Evolutionary conservation across 164 flowering plant genomes (phyloP).

Genomic region (Nymphaea colorata): DNA sequence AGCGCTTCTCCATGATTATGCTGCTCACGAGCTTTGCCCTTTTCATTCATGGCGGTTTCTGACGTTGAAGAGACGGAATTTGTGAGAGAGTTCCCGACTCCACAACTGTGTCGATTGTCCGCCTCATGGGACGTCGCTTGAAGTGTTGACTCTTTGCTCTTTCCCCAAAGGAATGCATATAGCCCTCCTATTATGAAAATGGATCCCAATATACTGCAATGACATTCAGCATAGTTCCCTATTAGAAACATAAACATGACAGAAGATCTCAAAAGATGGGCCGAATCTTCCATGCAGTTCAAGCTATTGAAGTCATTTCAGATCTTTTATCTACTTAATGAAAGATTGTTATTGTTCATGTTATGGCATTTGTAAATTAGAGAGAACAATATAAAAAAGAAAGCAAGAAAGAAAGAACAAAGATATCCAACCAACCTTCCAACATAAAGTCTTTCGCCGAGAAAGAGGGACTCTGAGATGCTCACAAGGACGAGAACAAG

Average conservation of each 20-base stretch:
- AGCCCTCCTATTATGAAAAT: slow-evolving; percentile 5
- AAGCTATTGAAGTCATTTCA: no score
- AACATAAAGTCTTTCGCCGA: slow-evolving; percentile 14
- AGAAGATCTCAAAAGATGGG: no score
- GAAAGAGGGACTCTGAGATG: slow-evolving; percentile 17
- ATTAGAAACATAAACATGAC: background rate
- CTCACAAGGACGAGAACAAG: slow-evolving; percentile 20
- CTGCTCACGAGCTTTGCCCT: no score
- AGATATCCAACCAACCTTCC: slow-evolving; percentile 13
- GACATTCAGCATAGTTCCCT: background rate
- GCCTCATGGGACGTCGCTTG: background rate
- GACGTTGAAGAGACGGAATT: no score
- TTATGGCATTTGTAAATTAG: background rate
- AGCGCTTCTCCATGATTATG: no score
- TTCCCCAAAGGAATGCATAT: slow-evolving; percentile 6
- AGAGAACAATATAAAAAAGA: background rate
- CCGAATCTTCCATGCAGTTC: no score
- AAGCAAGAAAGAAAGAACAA: background rate
- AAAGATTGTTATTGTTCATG: background rate
- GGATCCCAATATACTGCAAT: slow-evolving; percentile 2
- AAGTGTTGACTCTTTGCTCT: background rate
- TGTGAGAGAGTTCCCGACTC: no score
- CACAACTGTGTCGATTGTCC: no score
- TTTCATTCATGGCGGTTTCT: no score
- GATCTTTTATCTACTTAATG: background rate